Percentiles rank a stretch among this genome's conserved stretches.
Conservation (phyloP, 2,329 filamentous ascomycete species). For the Rutstroemia sydowiana region DNA sequence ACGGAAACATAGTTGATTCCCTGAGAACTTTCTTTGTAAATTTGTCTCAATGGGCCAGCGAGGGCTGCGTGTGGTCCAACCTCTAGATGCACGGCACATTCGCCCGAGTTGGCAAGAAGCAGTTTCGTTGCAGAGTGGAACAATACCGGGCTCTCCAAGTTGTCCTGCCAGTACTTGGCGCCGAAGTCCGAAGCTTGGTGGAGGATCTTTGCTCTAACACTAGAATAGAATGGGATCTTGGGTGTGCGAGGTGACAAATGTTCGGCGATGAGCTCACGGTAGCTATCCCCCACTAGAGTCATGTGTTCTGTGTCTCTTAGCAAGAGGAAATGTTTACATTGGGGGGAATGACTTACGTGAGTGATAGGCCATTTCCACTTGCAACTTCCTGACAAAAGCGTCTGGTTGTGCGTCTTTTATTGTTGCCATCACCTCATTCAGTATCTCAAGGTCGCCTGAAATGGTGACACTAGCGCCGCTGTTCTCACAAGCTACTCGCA, state of each 20-base stretch:
- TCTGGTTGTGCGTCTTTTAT: neutral
- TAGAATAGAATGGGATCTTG: neutral
- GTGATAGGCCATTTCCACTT: slow-evolving; percentile 37
- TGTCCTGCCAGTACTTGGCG: neutral
- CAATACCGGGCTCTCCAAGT: neutral
- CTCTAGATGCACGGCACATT: neutral
- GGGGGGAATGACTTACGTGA: slow-evolving; percentile 28
- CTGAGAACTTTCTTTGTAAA: neutral
- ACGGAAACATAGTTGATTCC: neutral
- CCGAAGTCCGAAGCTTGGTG: neutral
- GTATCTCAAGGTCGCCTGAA: neutral
- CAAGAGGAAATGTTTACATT: neutral
- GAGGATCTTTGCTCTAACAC: neutral
- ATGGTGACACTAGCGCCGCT: neutral
- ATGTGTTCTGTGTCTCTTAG: neutral
- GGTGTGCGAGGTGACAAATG: neutral
- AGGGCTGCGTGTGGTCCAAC: neutral
- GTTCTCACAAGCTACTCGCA: neutral
- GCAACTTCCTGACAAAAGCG: slow-evolving; percentile 26
- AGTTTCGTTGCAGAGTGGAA: neutral
- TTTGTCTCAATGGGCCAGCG: neutral
- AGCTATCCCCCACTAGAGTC: neutral
- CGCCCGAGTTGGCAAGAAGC: neutral
- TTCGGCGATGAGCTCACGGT: neutral
- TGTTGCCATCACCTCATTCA: neutral